These are phyloP conservation scores for Aechmea fasciata DNA, from an alignment of 176 grass and related monocot species.

Conservation along the genomic window DNA sequence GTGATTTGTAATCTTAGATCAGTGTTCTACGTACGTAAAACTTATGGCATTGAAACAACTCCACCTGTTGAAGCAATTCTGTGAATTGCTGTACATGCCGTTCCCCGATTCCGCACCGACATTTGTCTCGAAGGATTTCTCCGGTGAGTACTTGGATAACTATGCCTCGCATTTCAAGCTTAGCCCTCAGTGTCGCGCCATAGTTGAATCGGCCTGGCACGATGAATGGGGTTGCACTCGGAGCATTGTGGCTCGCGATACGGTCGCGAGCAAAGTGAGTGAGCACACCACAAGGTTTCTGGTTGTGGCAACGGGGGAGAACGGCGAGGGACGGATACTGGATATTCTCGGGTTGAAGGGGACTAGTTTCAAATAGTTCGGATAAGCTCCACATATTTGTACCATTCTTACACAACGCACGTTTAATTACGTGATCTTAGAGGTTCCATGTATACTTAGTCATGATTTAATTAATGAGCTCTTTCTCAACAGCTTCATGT, in stretches of 20 bases:
- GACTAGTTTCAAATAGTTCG: not conserved
- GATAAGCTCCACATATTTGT: not conserved
- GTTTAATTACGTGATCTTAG: not conserved
- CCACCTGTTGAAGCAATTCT: conserved; percentile 53
- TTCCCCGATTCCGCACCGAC: conserved; percentile 22
- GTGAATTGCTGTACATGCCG: conserved; percentile 42
- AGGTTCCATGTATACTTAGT: not conserved
- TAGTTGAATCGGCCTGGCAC: conserved; percentile 31
- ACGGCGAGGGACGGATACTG: conserved; percentile 26
- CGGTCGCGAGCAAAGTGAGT: not conserved
- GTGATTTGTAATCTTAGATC: too few species aligned
- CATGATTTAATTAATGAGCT: too few species aligned
- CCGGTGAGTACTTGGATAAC: conserved; percentile 44
- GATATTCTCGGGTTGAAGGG: conserved; percentile 26
- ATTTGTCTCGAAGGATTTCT: conserved; percentile 34
- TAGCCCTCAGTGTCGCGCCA: conserved; percentile 9
- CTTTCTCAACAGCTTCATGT: conserved; percentile 40
- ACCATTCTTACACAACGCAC: not conserved
- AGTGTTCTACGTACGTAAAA: too few species aligned
- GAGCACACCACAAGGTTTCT: conserved; percentile 37
- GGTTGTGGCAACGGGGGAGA: conserved; percentile 60
- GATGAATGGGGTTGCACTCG: conserved; percentile 23
- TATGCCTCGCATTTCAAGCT: conserved; percentile 34
- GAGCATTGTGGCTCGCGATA: conserved; percentile 21
- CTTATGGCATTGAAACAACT: conserved; percentile 1